Base-by-base conservation (phyloP, 2,329 filamentous ascomycete species). In the Plenodomus lindquistii region DNA sequence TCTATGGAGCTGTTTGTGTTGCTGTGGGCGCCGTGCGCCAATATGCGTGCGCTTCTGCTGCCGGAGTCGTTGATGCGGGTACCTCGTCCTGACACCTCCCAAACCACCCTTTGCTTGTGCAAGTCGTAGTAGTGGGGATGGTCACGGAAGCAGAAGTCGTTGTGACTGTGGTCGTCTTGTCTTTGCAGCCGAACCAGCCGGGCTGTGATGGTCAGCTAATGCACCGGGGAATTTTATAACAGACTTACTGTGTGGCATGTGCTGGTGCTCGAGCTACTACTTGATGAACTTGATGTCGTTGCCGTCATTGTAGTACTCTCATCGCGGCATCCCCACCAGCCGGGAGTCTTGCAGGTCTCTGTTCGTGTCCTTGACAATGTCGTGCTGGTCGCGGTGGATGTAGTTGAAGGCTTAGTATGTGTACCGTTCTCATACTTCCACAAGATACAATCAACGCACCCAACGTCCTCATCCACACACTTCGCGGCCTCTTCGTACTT, bases 391-490 rank as follows among this genome's bases (percentile, higher is more conserved):
- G 59, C 42, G 29, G 63, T 58, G 4, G 59, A 59, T 15, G 60
- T 64, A 8, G 60, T 65, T 5, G 51, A 52, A 1, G 62, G 50
- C 24, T 62, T 62, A 7, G 65, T 66, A 20, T 68, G 60, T 3
- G 67, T 71, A 13, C 69, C 67, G 19, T 70, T 66, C 40, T 69
- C 66, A 20, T 65, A 70, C 34, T 71, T 71, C 69, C 69, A 71
- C 15, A 70, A 37, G 43, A 62, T 69, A 40, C 69, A 71, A 44
- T 71, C 69, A 3, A 69, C 65, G 20, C 69, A 71, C 16, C 62
- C 57, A 15, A 70, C 62, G 21, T 67, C 69, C 40, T 70, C 69
- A 16, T 68, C 65, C 19, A 58, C 55, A 45, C 69, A 71, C n/a
- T 54, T 57, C 34, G 69, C 66, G 20, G 63, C 60, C 37, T 69